These are phyloP conservation scores for Salix brachista DNA, from an alignment of 345 rosid genomes.

Conservation along the genomic window DNA sequence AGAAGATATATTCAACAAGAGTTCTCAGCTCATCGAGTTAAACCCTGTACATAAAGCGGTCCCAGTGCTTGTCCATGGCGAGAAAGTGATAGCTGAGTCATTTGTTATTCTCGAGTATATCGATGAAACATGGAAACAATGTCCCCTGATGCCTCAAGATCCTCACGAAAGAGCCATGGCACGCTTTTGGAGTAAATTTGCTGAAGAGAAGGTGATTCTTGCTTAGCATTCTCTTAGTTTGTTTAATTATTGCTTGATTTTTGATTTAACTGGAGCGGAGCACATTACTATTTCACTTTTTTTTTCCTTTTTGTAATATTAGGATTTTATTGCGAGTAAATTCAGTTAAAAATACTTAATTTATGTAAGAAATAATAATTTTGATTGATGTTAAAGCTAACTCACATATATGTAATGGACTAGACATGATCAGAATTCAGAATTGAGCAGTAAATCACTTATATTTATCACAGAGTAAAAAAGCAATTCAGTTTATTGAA, in stretches of 20 bases:
- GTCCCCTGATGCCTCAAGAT: constrained; percentile 36
- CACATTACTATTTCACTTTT: too few relatives aligned
- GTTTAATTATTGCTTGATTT: not conserved
- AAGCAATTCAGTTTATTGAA: too few relatives aligned
- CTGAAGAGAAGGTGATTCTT: constrained; percentile 23
- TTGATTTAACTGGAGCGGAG: not conserved
- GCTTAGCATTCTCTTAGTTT: not conserved
- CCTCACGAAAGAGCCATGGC: constrained; percentile 33
- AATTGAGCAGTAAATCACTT: too few relatives aligned
- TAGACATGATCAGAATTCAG: too few relatives aligned
- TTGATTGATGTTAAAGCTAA: too few relatives aligned
- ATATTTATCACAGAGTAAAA: too few relatives aligned
- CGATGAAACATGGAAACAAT: constrained; percentile 36
- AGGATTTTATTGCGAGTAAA: too few relatives aligned
- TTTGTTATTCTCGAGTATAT: constrained; percentile 22
- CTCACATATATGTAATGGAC: too few relatives aligned
- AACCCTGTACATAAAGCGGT: constrained; percentile 18
- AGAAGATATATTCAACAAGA: constrained; percentile 19
- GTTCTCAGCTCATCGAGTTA: constrained; percentile 6
- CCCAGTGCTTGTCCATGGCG: constrained; percentile 17
- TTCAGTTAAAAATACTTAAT: too few relatives aligned
- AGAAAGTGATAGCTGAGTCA: constrained; percentile 12
- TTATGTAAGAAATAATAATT: too few relatives aligned
- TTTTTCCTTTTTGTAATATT: too few relatives aligned
- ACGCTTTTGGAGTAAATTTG: constrained; percentile 40